Evolutionary conservation across 345 rosid species (phyloP).

Genomic region (Psidium friedrichsthalianum): DNA sequence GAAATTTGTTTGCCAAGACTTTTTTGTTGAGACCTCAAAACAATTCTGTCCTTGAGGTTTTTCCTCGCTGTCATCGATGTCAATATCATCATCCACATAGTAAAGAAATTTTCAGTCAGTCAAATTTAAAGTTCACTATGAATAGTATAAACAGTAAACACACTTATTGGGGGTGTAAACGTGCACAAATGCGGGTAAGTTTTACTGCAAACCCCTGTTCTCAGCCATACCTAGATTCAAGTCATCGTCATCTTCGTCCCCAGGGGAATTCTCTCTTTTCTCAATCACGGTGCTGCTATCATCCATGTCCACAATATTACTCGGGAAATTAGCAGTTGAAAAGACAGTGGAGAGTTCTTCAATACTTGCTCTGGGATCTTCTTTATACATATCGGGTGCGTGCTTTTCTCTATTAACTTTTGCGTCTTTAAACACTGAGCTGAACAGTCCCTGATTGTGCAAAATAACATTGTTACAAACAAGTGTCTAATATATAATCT

Average conservation of each 20-base stretch:
- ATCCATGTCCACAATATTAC: conserved; percentile 9
- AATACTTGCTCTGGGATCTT: conserved; percentile 52
- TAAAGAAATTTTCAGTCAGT: neutral
- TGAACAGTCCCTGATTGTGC: conserved; percentile 54
- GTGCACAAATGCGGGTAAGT: neutral
- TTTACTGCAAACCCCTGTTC: neutral
- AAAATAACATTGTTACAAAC: neutral
- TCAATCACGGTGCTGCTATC: neutral
- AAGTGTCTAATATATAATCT: neutral
- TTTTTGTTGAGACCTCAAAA: conserved; percentile 57
- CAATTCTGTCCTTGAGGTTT: conserved; percentile 59
- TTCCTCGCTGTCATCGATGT: conserved; percentile 42
- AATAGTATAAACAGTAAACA: neutral
- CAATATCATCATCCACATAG: conserved; percentile 65
- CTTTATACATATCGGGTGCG: conserved; percentile 38
- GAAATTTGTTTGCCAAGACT: conserved; percentile 61
- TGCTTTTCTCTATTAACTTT: conserved; percentile 49
- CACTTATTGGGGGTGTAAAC: neutral
- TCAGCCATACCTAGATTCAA: conserved; percentile 50
- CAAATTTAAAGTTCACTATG: neutral
- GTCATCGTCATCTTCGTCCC: conserved; percentile 20
- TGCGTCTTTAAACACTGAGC: conserved; percentile 63
- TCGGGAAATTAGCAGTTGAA: conserved; percentile 45
- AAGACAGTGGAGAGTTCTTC: conserved; percentile 49
- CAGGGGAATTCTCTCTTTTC: neutral